phyloP scores from a whole-genome alignment of 2,329 filamentous ascomycete genomes.

The Phaeoacremonium minimum region DNA sequence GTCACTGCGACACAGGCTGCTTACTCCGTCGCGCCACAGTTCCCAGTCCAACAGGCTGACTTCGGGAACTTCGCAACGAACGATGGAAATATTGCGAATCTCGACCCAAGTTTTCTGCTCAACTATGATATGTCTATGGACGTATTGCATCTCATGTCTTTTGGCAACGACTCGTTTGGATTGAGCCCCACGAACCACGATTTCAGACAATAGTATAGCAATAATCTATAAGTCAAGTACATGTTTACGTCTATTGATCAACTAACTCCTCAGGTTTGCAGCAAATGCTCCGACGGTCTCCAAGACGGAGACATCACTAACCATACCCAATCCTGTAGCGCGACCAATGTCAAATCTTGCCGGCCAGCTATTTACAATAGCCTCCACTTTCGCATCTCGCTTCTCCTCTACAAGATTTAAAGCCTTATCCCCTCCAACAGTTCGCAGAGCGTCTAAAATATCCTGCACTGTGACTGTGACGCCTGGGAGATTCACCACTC shows the following conservation, averaged over 20 bases:
- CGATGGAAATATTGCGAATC: too few species aligned
- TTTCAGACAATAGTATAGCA: too few species aligned
- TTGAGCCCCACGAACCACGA: not conserved
- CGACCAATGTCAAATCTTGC: constrained; percentile 42
- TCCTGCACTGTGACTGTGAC: constrained; percentile 47
- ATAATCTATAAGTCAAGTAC: too few species aligned
- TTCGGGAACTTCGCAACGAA: too few species aligned
- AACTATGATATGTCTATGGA: constrained; percentile 3
- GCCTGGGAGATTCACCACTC: constrained; percentile 48
- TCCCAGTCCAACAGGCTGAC: too few species aligned
- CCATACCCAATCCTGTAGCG: constrained; percentile 48
- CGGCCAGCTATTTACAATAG: constrained; percentile 52
- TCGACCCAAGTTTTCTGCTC: constrained; percentile 2
- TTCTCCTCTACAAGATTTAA: constrained; percentile 39
- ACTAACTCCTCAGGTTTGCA: too few species aligned
- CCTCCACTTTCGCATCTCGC: constrained; percentile 38
- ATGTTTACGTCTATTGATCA: too few species aligned
- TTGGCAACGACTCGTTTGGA: not conserved
- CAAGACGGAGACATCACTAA: constrained; percentile 34
- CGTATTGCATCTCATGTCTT: constrained; percentile 2
- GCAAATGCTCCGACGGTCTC: constrained; percentile 21
- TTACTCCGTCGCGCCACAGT: not conserved
- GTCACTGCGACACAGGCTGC: not conserved
- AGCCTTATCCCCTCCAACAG: constrained; percentile 41
- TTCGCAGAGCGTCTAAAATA: constrained; percentile 45